Conservation (phyloP, 2,329 filamentous ascomycete genomes). For the Cladosporium austrohemisphaericum region DNA sequence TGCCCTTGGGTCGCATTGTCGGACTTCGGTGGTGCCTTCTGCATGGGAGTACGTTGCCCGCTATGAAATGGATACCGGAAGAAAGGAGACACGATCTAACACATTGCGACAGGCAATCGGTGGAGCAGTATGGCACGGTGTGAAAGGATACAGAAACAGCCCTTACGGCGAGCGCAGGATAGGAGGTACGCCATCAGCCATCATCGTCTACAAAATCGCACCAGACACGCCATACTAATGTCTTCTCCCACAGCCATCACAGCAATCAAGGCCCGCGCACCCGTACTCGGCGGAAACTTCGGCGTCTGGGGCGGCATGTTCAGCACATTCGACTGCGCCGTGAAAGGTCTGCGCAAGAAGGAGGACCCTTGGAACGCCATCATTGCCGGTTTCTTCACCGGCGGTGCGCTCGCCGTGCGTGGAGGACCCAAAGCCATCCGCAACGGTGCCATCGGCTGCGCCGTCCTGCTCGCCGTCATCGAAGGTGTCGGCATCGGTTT, state of each 20-base stretch:
- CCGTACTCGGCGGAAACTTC: conserved; percentile 95
- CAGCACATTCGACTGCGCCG: conserved; percentile 91
- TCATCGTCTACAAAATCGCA: neutral
- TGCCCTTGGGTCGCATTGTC: conserved; percentile 96
- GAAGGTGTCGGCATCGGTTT: conserved; percentile 97
- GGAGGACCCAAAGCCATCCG: conserved; percentile 88
- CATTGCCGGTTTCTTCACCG: conserved; percentile 94
- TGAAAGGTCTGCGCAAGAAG: conserved; percentile 85
- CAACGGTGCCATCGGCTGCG: conserved; percentile 95
- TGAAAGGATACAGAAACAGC: conserved; percentile 63
- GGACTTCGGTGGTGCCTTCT: conserved; percentile 95
- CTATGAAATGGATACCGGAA: neutral
- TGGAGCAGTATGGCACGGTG: conserved; percentile 84
- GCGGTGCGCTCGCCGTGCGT: conserved; percentile 84
- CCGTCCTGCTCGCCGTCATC: conserved; percentile 88
- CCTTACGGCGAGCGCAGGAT: conserved; percentile 88
- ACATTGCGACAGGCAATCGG: conserved; percentile 31
- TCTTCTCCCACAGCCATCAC: conserved; percentile 61
- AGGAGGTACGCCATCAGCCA: conserved; percentile 52
- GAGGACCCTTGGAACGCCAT: conserved; percentile 98
- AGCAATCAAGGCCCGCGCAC: conserved; percentile 94
- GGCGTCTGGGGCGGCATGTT: conserved; percentile 97
- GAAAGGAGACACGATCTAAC: conserved; percentile 7
- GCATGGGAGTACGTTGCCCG: conserved; percentile 73
- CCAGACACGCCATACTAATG: conserved; percentile 1